Evolutionary conservation across 805 yeast genomes (phyloP), one percentile per base, ranked within the genome.

Genomic region (Starmerella stellata): DNA sequence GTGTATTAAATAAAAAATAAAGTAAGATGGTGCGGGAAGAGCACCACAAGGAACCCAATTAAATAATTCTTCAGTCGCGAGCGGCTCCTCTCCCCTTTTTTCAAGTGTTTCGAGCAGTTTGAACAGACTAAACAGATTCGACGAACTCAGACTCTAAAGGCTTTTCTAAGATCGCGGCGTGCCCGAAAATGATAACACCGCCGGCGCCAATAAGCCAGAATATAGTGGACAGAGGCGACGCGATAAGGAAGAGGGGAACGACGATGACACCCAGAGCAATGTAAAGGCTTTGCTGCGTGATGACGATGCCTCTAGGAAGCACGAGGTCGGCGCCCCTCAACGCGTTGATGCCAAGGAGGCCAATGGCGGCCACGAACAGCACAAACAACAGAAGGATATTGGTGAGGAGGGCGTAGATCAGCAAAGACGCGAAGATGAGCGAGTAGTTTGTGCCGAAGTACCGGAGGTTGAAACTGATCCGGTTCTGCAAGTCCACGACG

Each of bases 61-160:
- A n/a, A n/a, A n/a, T n/a, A n/a, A n/a, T n/a, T n/a, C n/a, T n/a
- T n/a, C n/a, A n/a, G n/a, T n/a, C n/a, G n/a, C n/a, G n/a, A n/a
- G n/a, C n/a, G n/a, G n/a, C n/a, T n/a, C n/a, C n/a, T n/a, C n/a
- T n/a, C n/a, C n/a, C n/a, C n/a, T n/a, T n/a, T n/a, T n/a, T n/a
- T n/a, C n/a, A n/a, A n/a, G n/a, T n/a, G n/a, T n/a, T n/a, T n/a
- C n/a, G n/a, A n/a, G n/a, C n/a, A n/a, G n/a, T n/a, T n/a, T n/a
- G n/a, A 40, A 21, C 15, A 24, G n/a, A 11, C 37, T 51, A 57
- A 14, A 57, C 61, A 30, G 49, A 47, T 37, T 82, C 95, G 54
- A 83, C 90, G 55, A 87, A 90, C 16, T 87, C 85, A 29, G 87
- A 75, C 62, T 90, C 96, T 44, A 85, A 75, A 17, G 98, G 98